A percentile compares a stretch with the other conserved stretches of the same genome.
Evolutionary conservation across 2,329 filamentous ascomycete genomes (phyloP).

Genomic region (Trichoderma koningii): DNA sequence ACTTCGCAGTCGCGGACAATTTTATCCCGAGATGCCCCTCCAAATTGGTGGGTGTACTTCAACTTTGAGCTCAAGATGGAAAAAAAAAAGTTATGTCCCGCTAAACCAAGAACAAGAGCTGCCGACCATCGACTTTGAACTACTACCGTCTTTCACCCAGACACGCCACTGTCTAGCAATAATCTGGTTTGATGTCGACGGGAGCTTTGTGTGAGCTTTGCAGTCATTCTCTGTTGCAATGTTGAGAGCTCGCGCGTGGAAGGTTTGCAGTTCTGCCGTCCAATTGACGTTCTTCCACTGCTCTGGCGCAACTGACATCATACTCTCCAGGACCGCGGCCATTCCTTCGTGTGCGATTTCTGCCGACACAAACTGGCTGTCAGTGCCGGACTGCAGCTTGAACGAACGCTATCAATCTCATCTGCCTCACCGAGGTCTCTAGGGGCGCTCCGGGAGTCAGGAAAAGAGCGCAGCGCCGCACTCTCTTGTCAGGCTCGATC

Average conservation of each 20-base stretch:
- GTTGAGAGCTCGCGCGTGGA: slow-evolving; percentile 47
- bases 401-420: neutral
- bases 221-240: slow-evolving; percentile 38
- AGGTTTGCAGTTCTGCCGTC: slow-evolving; percentile 37
- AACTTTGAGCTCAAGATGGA: neutral
- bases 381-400: slow-evolving; percentile 23
- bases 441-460: neutral
- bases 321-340: slow-evolving; percentile 39
- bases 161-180: neutral
- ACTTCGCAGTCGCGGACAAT: neutral
- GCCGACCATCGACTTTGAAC: neutral
- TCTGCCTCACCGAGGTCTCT: neutral
- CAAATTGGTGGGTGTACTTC: neutral
- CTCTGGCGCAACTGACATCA: slow-evolving; percentile 18
- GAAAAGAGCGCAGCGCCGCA: neutral
- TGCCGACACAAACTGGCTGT: slow-evolving; percentile 41
- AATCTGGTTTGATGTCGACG: slow-evolving; percentile 11
- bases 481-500: slow-evolving; percentile 30
- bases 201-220: slow-evolving; percentile 10
- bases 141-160: neutral
- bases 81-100: slow-evolving; percentile 7
- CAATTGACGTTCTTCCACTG: neutral
- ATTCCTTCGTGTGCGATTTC: slow-evolving; percentile 46
- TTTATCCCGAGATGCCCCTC: neutral
- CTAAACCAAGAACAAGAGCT: slow-evolving; percentile 13